Conservation (phyloP, 176 grass and related monocot genomes). For the Juncus effusus region DNA sequence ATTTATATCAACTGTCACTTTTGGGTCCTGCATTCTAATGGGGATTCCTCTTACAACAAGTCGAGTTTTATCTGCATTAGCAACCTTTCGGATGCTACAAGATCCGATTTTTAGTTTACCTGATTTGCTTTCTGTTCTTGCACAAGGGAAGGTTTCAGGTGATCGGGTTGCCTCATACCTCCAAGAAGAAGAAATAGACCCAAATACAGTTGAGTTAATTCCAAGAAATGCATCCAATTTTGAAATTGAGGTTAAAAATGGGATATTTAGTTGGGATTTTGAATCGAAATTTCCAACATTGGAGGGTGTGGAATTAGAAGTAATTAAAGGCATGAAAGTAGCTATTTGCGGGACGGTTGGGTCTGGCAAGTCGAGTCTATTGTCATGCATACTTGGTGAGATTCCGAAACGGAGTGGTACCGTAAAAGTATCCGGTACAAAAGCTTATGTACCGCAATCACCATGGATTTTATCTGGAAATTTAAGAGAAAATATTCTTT, state of each 20-base stretch:
- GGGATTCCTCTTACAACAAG: slow-evolving; percentile 84
- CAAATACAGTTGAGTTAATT: slow-evolving; percentile 53
- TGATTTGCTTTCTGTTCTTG: slow-evolving; percentile 85
- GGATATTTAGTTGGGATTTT: slow-evolving; percentile 77
- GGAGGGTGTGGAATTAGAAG: slow-evolving; percentile 60
- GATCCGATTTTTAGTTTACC: slow-evolving; percentile 88
- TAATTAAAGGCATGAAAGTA: slow-evolving; percentile 89
- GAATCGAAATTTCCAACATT: slow-evolving; percentile 63
- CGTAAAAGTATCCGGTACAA: slow-evolving; percentile 64
- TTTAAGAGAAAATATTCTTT: slow-evolving; percentile 91
- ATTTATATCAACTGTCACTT: slow-evolving; percentile 84
- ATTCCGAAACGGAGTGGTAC: slow-evolving; percentile 69
- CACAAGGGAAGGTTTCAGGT: slow-evolving; percentile 94
- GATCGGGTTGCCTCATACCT: slow-evolving; percentile 84
- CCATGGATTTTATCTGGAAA: slow-evolving; percentile 98
- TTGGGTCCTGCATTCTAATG: slow-evolving; percentile 77
- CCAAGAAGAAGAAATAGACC: slow-evolving; percentile 81
- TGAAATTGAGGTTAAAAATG: slow-evolving; percentile 65
- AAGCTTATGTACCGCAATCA: slow-evolving; percentile 95
- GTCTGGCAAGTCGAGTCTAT: slow-evolving; percentile 88
- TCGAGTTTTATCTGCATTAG: slow-evolving; percentile 90
- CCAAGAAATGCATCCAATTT: slow-evolving; percentile 46
- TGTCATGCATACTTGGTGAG: slow-evolving; percentile 95
- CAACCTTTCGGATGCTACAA: slow-evolving; percentile 98
- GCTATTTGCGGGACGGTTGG: slow-evolving; percentile 91